Base-by-base conservation (phyloP, 2,329 filamentous ascomycete species). In the Alternaria metachromatica region DNA sequence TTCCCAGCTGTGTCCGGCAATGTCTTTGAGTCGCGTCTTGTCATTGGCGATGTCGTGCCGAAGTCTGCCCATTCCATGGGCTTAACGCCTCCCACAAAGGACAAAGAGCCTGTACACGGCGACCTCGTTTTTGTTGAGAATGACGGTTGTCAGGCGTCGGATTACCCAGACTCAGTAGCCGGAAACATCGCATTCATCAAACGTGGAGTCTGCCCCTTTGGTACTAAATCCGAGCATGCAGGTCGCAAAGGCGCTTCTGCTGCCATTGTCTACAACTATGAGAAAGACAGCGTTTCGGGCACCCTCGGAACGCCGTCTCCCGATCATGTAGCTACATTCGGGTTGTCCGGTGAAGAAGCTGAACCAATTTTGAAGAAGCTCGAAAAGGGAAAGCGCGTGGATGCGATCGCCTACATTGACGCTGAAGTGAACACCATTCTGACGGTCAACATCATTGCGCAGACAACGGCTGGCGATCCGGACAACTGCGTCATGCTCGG, bases 241-340 rank as follows among this genome's bases (percentile, higher is more conserved):
- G 90, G 89, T 51, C 85, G 84, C 58, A 90, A 91, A 3, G 91
- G 92, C 21, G 93, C 93, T 9, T 79, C 88, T 10, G 92, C 90
- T 3, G 91, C 90, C 1, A 81, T 96, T 15, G 84, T 96, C 43
- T 95, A 92, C 81, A 94, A 95, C 82, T 90, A 90, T 70, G 88
- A 89, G 5, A 82, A 86, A 2, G 91, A 88, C 2, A 78, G 81
- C 1, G 84, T 79, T 5, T 69, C 87, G 55, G 93, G 92, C 44
- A 95, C 92, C 1, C 83, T 96, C 4, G 92, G 90, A 11, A 85
- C 82, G 0, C 89, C 90, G 0, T 75, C 88, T 71, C 55, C 80
- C 76, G 49, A 87, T 90, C 76, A 85, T 45, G 66, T 92, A 12
- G 89, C 92, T 0, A 93, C 90, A 0, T 91, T 93, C 65, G 90